phyloP scores from a whole-genome alignment of 1,284 basidiomycete genomes.

The Austroboletus sp. region DNA sequence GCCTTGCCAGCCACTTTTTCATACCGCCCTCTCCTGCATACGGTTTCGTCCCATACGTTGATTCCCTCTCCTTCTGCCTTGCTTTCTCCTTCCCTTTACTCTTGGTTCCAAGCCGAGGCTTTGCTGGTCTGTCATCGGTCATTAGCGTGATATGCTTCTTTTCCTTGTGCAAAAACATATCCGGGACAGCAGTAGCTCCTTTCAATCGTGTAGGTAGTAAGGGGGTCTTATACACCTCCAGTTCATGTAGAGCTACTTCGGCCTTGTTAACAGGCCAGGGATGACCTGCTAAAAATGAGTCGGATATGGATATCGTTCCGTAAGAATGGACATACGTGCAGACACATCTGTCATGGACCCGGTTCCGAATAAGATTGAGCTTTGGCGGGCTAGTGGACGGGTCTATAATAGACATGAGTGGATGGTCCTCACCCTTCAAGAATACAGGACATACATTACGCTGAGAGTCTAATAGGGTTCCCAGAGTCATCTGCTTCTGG shows the following conservation, averaged over 20 bases:
- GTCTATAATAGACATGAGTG: conserved; percentile 30
- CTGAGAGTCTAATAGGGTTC: conserved; percentile 53
- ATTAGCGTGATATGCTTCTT: conserved; percentile 51
- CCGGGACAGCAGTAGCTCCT: conserved; percentile 44
- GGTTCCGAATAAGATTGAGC: conserved; percentile 44
- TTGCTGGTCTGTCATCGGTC: conserved; percentile 43
- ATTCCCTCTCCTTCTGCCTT: conserved; percentile 28
- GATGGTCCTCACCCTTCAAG: neutral
- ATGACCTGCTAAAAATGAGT: conserved; percentile 26
- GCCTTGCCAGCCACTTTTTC: conserved; percentile 62
- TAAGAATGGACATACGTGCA: conserved; percentile 22
- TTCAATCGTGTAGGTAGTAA: conserved; percentile 63
- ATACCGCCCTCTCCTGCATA: conserved; percentile 68
- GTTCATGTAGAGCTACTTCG: conserved; percentile 58
- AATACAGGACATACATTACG: conserved; percentile 41
- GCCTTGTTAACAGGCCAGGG: conserved; percentile 43
- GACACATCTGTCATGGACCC: conserved; percentile 33
- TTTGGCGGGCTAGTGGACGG: conserved; percentile 44
- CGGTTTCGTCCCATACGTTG: conserved; percentile 52
- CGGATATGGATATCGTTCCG: conserved; percentile 1
- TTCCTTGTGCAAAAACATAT: conserved; percentile 59
- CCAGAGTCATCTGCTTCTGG: conserved; percentile 46
- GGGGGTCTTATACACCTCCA: conserved; percentile 71
- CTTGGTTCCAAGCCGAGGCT: conserved; percentile 32
- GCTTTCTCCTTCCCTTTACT: conserved; percentile 29